phyloP scores from a whole-genome alignment of 106 monocot genomes.

The Acorus calamus region DNA sequence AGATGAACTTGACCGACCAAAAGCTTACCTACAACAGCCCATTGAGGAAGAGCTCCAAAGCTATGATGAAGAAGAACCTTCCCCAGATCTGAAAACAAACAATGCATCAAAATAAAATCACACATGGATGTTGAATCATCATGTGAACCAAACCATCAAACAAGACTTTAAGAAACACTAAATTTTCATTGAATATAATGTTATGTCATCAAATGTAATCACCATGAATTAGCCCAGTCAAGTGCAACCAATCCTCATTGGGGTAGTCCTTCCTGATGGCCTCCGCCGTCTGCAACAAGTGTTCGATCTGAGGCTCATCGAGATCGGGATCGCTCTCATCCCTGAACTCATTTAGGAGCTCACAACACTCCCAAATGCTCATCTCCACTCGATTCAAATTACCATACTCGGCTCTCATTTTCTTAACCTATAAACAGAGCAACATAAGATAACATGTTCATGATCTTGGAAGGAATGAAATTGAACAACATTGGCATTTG shows the following conservation, averaged over 20 bases:
- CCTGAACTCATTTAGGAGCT: conserved; percentile 59
- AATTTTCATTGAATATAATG: not conserved
- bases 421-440: conserved; percentile 33
- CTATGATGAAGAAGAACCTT: conserved; percentile 78
- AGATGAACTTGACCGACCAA: no score
- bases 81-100: conserved; percentile 55
- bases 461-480: no score
- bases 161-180: not conserved
- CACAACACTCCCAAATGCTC: conserved; percentile 78
- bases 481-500: no score
- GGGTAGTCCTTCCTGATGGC: conserved; percentile 77
- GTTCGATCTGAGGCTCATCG: conserved; percentile 84
- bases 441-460: not conserved
- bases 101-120: not conserved
- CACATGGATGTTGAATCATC: no score
- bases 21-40: conserved; percentile 73
- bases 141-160: no score
- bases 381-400: conserved; percentile 52
- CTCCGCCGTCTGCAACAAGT: conserved; percentile 74
- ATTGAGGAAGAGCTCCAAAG: conserved; percentile 89
- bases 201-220: not conserved
- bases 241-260: conserved; percentile 70
- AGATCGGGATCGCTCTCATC: conserved; percentile 81
- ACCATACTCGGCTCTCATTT: conserved; percentile 56
- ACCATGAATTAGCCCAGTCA: conserved; percentile 76